Percentiles rank a stretch among this genome's conserved stretches.
Evolutionary conservation across 2,329 filamentous ascomycete species (phyloP).

Genomic region (Pseudogymnoascus sp.): DNA sequence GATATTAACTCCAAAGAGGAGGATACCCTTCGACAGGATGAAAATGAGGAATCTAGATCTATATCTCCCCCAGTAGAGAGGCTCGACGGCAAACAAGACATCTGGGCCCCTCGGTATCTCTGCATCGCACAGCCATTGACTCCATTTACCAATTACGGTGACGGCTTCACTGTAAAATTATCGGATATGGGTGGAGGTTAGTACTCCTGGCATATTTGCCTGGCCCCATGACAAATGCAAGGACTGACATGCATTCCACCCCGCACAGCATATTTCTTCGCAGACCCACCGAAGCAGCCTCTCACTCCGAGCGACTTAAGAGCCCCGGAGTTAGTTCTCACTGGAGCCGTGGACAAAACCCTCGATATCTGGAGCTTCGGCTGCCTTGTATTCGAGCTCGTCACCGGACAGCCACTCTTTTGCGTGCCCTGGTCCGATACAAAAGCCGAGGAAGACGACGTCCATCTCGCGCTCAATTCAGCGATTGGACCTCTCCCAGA

Average conservation of each 20-base stretch:
- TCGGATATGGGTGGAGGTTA: background rate
- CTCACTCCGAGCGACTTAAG: background rate
- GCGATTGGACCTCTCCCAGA: background rate
- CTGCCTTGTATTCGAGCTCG: background rate
- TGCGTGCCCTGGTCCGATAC: background rate
- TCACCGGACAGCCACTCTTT: background rate
- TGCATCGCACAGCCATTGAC: background rate
- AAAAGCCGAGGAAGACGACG: background rate
- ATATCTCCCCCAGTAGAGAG: background rate
- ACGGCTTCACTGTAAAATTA: background rate
- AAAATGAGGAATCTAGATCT: background rate
- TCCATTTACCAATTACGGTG: background rate
- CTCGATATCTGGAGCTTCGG: background rate
- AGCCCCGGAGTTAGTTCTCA: background rate
- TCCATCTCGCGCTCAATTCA: background rate
- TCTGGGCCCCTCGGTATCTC: background rate
- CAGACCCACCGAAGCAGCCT: background rate
- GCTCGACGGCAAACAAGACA: background rate
- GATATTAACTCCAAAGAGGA: slow-evolving; percentile 19
- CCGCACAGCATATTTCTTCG: background rate
- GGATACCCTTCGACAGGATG: background rate
- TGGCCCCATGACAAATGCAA: background rate
- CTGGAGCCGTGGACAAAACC: background rate
- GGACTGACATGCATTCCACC: background rate
- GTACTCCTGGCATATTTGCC: background rate